phyloP scores from a whole-genome alignment of 116 monocot species.

The Papilionanthe hybrid region DNA sequence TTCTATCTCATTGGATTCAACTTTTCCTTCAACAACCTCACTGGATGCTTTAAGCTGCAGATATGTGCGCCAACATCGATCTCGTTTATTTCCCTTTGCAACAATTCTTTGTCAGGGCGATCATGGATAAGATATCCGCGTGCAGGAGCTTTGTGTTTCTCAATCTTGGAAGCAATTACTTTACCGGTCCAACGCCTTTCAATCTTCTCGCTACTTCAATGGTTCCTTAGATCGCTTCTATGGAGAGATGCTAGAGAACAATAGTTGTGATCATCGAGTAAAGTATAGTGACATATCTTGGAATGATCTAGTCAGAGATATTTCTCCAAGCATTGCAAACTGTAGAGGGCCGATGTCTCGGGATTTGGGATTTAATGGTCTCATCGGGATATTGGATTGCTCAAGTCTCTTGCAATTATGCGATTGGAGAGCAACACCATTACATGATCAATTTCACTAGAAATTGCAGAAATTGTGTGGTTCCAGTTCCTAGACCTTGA shows the following conservation, averaged over 20 bases:
- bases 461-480: constrained; percentile 46
- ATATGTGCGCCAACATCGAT: constrained; percentile 56
- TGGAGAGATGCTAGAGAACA: constrained; percentile 41
- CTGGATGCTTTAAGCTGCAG: constrained; percentile 56
- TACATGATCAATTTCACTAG: constrained; percentile 43
- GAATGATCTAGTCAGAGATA: constrained; percentile 50
- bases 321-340: constrained; percentile 35
- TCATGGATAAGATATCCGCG: constrained; percentile 33
- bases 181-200: constrained; percentile 59
- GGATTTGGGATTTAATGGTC: constrained; percentile 53
- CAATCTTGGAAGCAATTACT: constrained; percentile 67
- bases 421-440: constrained; percentile 49
- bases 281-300: constrained; percentile 49
- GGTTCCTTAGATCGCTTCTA: constrained; percentile 52
- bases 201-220: constrained; percentile 63
- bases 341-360: constrained; percentile 43
- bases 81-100: constrained; percentile 48
- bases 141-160: constrained; percentile 63
- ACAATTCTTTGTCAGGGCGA: constrained; percentile 66
- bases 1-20: constrained; percentile 61
- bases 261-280: constrained; percentile 42
- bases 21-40: constrained; percentile 78
- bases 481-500: constrained; percentile 63
- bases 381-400: constrained; percentile 47
- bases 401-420: constrained; percentile 57